Evolutionary conservation across 371 early-diverging fungal species (phyloP).

Genomic region (Mortierella sp.): DNA sequence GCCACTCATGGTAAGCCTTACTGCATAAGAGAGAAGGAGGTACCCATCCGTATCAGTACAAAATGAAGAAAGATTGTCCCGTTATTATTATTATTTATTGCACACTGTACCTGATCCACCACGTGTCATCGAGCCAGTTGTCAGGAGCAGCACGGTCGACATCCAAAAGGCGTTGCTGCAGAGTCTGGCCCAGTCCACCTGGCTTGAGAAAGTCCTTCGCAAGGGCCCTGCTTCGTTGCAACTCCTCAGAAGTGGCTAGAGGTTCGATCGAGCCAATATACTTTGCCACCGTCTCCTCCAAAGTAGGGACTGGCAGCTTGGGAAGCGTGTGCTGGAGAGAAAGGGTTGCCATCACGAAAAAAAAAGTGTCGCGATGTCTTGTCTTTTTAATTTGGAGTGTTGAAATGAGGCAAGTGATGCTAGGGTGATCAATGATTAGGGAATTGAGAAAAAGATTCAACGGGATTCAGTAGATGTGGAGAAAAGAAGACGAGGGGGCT

Average conservation of each 20-base stretch:
- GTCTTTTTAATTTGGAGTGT: not conserved
- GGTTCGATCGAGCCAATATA: slow-evolving; percentile 66
- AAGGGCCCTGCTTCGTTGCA: slow-evolving; percentile 47
- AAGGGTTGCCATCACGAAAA: slow-evolving; percentile 21
- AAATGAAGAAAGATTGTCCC: too few relatives aligned
- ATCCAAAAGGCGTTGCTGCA: slow-evolving; percentile 71
- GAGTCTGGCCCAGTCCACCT: slow-evolving; percentile 57
- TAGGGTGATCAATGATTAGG: too few relatives aligned
- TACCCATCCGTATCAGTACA: too few relatives aligned
- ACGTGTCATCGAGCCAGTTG: slow-evolving; percentile 92
- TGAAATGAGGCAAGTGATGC: too few relatives aligned
- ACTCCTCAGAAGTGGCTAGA: slow-evolving; percentile 53
- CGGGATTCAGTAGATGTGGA: too few relatives aligned
- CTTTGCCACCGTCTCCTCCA: slow-evolving; percentile 60
- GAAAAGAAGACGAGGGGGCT: too few relatives aligned
- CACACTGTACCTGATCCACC: slow-evolving; percentile 86
- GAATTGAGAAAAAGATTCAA: too few relatives aligned
- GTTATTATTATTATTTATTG: too few relatives aligned
- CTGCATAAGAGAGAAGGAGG: slow-evolving; percentile 6
- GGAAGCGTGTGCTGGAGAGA: slow-evolving; percentile 58
- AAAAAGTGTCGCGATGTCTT: not conserved
- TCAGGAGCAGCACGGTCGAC: slow-evolving; percentile 68
- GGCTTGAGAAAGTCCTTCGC: slow-evolving; percentile 63
- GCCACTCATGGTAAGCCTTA: slow-evolving; percentile 90
- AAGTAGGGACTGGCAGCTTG: slow-evolving; percentile 67